These are phyloP conservation scores for Aspergillus japonicus DNA, from an alignment of 2,329 filamentous ascomycete genomes.

Conservation along the genomic window DNA sequence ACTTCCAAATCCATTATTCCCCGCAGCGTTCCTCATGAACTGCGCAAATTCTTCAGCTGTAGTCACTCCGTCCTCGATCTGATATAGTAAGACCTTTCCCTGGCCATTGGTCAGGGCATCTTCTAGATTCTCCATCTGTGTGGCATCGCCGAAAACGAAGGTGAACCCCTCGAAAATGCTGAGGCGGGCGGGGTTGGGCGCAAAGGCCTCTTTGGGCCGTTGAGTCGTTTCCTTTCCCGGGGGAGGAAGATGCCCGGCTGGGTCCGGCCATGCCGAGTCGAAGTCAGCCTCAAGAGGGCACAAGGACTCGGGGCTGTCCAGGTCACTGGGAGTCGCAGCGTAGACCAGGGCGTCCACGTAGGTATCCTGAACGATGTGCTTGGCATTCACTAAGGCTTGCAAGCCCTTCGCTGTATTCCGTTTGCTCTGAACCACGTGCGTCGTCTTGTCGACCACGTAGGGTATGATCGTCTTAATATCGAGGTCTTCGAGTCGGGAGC, in stretches of 20 bases:
- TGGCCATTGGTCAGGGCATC: slow-evolving; percentile 73
- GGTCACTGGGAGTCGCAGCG: slow-evolving; percentile 54
- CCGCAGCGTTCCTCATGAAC: slow-evolving; percentile 72
- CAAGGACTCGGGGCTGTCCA: slow-evolving; percentile 51
- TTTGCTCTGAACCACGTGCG: slow-evolving; percentile 85
- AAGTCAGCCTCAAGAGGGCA: slow-evolving; percentile 76
- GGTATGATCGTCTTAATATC: slow-evolving; percentile 82
- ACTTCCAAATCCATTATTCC: slow-evolving; percentile 67
- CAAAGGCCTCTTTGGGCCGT: slow-evolving; percentile 66
- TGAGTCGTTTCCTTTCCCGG: slow-evolving; percentile 72
- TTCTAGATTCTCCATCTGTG: slow-evolving; percentile 73
- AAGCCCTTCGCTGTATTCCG: slow-evolving; percentile 85
- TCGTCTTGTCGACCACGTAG: slow-evolving; percentile 69
- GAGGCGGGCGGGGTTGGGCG: slow-evolving; percentile 63
- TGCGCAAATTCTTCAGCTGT: slow-evolving; percentile 72
- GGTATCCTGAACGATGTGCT: slow-evolving; percentile 69
- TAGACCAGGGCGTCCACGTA: slow-evolving; percentile 72
- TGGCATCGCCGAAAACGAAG: slow-evolving; percentile 78
- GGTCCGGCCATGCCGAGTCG: slow-evolving; percentile 72
- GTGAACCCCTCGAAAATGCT: slow-evolving; percentile 83
- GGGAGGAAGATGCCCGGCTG: slow-evolving; percentile 69
- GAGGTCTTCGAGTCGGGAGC: slow-evolving; percentile 70
- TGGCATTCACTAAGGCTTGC: slow-evolving; percentile 79
- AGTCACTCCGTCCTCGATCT: slow-evolving; percentile 63
- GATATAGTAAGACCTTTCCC: slow-evolving; percentile 74